Evolutionary conservation across 2,329 filamentous ascomycete species (phyloP), one percentile per base, ranked within the genome.

Genomic region (Mycosphaerella sp.): DNA sequence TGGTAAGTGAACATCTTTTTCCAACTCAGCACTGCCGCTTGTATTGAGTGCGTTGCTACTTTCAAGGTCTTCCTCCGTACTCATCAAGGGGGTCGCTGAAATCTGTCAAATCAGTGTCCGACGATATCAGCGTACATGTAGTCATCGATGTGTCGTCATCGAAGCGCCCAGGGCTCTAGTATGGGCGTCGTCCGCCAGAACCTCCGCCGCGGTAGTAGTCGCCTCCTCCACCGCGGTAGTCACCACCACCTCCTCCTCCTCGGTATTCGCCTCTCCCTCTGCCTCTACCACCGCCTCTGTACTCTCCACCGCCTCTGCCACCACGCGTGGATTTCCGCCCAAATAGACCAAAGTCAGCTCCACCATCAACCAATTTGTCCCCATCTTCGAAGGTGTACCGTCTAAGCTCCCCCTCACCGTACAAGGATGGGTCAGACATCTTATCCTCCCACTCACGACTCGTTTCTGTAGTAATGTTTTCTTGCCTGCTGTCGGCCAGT

Each of bases 401-500:
- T 18, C 68, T 62, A 58, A 72, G 65, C 55, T 71, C 65, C 52
- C 70, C 70, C 30, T 63, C 55, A 36, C 54, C 49, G n/a, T 56
- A 57, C 3, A 49, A 48, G 10, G 53, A 58, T 8, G 62, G n/a
- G 59, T 68, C 40, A 61, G 60, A 46, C 63, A 67, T 53, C 59
- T 46, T 53, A 7, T 60, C 60, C 39, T 58, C 55, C 73, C 73
- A 75, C 41, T 72, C 68, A 13, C 68, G 60, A 49, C 66, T 69
- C 10, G 72, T 75, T 45, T 67, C 66, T 4, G 68, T 63, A 13
- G 77, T 74, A 13, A 86, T 73, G 44, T 75, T 74, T 50, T 84
- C 80, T 4, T 89, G 71, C 10, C 91, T 81, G 41, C 77, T 76
- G 13, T 79, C 75, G 0, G 79, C 85, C 5, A 89, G 71, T 0